Percentiles rank a stretch among this genome's conserved stretches.
These are phyloP conservation scores for Dactylellina drechsleri DNA, from an alignment of 2,329 filamentous ascomycete genomes.

Conservation along the genomic window DNA sequence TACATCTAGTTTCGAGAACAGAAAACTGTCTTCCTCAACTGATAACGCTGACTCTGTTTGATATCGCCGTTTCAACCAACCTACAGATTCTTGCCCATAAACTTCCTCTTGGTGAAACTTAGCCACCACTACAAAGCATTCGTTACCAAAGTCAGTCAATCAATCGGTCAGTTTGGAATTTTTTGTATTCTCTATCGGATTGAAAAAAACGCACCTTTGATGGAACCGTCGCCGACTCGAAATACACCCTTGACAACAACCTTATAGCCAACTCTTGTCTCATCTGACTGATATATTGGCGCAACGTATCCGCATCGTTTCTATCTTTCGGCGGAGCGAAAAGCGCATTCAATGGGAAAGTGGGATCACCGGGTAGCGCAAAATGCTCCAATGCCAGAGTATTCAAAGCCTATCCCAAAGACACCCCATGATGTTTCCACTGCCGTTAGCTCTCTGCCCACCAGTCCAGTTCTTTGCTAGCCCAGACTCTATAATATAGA, in stretches of 20 bases:
- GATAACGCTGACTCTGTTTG: too few relatives aligned
- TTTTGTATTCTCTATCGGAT: too few relatives aligned
- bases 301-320: constrained; percentile 86
- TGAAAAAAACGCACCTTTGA: constrained; percentile 64
- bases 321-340: constrained; percentile 89
- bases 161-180: background rate
- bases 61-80: too few relatives aligned
- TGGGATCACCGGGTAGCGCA: constrained; percentile 90
- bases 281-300: constrained; percentile 91
- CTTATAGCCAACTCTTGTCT: constrained; percentile 87
- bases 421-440: background rate
- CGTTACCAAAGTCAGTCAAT: background rate
- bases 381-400: constrained; percentile 85
- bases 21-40: too few relatives aligned
- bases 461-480: too few relatives aligned
- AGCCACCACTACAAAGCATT: constrained; percentile 88
- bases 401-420: constrained; percentile 51
- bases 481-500: background rate
- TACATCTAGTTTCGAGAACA: too few relatives aligned
- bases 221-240: constrained; percentile 75
- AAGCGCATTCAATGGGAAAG: constrained; percentile 93
- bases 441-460: background rate
- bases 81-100: constrained; percentile 94
- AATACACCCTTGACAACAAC: constrained; percentile 86
- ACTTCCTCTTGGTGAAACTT: constrained; percentile 98